Evolutionary conservation across 768 basidiomycete species (phyloP), one percentile per base, ranked within the genome.

Genomic region (Myochromella boudieri): DNA sequence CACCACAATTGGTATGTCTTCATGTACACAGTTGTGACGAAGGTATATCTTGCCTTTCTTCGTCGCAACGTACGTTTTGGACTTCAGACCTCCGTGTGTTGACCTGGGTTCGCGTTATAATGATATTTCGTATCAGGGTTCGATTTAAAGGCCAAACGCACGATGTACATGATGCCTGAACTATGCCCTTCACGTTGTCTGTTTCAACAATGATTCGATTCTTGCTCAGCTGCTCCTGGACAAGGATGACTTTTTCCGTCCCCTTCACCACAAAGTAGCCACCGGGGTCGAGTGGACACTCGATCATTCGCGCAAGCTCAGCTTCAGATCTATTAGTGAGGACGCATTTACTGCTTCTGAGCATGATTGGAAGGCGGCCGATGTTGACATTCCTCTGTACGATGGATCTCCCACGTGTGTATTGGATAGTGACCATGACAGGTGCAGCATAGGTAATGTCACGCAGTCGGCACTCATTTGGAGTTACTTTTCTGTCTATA

Each of bases 181-280:
- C 94, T 29, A 87, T 72, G 4, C 90, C 91, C 67, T 98, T 97
- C 32, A 84, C 84, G 17, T 77, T 68, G 66, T 98, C 97, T 5
- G 86, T 89, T 72, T 98, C 97, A 51, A 99, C 97, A 55, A 99
- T 97, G 62, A 99, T 99, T 32, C 97, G 82, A 66, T 99, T 98
- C 77, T 98, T 98, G 77, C 91, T 95, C 60, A 98, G 69, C 69
- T 99, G 97, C 64, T 98, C 97, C 66, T 99, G 97, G 6, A 99
- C 95, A 52, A 99, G 75, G 56, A 99, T 99, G 58, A 99, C 97
- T 70, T 98, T 99, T 69, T 99, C 95, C 33, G 95, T 99, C 28
- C 95, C 95, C 68, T 95, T 97, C 42, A 99, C 97, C 48, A 99
- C 87, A 66, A 99, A 99, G 64, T 98, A 98, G 3, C 97, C 97